phyloP scores from a whole-genome alignment of 352 stramenopile species.

The Phytophthora hybrid region DNA sequence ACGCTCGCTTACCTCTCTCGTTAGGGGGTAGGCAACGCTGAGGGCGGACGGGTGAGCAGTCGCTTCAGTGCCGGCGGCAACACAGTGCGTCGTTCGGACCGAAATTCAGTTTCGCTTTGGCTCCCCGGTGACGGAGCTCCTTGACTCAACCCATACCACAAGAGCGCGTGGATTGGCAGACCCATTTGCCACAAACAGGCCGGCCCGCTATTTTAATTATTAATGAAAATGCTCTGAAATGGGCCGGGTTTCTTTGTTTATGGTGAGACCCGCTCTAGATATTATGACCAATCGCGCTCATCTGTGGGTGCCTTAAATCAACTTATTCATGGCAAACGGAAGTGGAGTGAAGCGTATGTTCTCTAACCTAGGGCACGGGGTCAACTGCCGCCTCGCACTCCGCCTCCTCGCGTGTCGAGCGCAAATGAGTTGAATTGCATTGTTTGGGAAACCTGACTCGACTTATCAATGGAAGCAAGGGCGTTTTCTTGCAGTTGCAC shows the following conservation, averaged over 20 bases:
- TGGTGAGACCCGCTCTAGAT: not conserved
- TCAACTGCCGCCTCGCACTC: not conserved
- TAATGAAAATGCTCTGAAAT: not conserved
- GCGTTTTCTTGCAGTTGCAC: too few relatives aligned
- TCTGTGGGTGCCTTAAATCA: not conserved
- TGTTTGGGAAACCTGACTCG: too few relatives aligned
- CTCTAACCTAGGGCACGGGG: constrained; percentile 1
- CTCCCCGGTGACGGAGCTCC: constrained; percentile 5
- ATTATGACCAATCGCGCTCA: not conserved
- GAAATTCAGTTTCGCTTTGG: constrained; percentile 44
- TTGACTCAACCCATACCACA: constrained; percentile 30
- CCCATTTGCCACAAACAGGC: not conserved
- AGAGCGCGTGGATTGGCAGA: not conserved
- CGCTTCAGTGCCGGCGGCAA: not conserved
- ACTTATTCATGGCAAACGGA: not conserved
- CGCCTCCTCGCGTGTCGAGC: not conserved
- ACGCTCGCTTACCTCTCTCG: not conserved
- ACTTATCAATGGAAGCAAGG: too few relatives aligned
- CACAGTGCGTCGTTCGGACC: constrained; percentile 22
- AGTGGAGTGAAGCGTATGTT: not conserved
- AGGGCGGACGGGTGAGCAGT: not conserved
- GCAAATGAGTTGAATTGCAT: too few relatives aligned
- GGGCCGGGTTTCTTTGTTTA: not conserved
- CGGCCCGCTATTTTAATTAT: not conserved
- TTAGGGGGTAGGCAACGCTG: constrained; percentile 7